Base-by-base conservation (phyloP, 139 green algal genomes). In the Tetradesmus lagerheimii region DNA sequence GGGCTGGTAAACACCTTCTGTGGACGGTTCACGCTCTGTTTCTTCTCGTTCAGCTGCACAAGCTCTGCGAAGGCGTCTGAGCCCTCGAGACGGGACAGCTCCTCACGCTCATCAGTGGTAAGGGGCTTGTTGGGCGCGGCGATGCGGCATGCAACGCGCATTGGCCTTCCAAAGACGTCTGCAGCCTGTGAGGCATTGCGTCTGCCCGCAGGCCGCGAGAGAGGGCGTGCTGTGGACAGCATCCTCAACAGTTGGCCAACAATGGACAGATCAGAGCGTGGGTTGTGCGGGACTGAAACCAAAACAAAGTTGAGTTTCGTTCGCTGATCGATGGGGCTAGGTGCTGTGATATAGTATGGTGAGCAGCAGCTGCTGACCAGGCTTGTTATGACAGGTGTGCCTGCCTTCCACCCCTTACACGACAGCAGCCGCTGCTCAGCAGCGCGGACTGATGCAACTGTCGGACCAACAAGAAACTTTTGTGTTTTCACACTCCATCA, bases 61-160 rank as follows among this genome's bases (percentile, higher is more conserved):
- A 97, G 95, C 91, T 97, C 93, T 23, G 82, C 83, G 50, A 96
- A 97, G 0, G 95, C 94, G 76, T 97, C 93, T 1, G 50, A 92
- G 35, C 62, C 53, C 86, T 95, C 85, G 14, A 95, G 90, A 12
- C 93, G 90, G 1, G 66, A 37, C 71, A 79, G 31, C 71, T 79
- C 71, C 71, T 79, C 71, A 38, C 31, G 31, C n/a, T 79, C 71
- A 11, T 41, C 71, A 79, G 71, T 37, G 31, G 71, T 38, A 2
- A 38, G 31, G n/a, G 71, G 71, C 71, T 79, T 79, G 71, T 38
- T 38, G 71, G 71, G 71, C 71, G 71, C 71, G 20, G 71, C 71
- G 71, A 79, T 38, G n/a, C 57, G 57, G 57, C 57, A 71, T 0
- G 57, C 57, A 71, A 71, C 57, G 57, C 57, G 57, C 20, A 71